These are phyloP conservation scores for Amylocarpus encephaloides DNA, from an alignment of 2,329 filamentous ascomycete species.

Conservation along the genomic window DNA sequence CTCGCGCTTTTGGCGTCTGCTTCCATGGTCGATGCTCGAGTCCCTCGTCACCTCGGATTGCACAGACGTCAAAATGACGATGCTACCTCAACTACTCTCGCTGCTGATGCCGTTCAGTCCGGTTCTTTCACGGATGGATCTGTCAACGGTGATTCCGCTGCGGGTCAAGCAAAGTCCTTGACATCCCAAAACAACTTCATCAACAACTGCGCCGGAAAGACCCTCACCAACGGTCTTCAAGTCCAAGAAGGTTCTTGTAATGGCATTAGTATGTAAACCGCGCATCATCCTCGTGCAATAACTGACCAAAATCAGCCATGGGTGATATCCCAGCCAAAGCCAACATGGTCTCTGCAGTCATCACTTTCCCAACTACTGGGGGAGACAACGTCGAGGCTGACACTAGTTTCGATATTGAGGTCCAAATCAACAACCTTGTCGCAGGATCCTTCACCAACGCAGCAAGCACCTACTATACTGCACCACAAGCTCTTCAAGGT, in stretches of 20 bases:
- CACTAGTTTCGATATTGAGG: conserved; percentile 25
- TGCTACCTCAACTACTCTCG: conserved; percentile 18
- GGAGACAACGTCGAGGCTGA: conserved; percentile 10
- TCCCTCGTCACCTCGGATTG: conserved; percentile 10
- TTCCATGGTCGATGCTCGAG: conserved; percentile 18
- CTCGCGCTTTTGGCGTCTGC: conserved; percentile 22
- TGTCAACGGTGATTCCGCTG: conserved; percentile 21
- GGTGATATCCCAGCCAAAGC: conserved; percentile 29
- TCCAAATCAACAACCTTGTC: conserved; percentile 32
- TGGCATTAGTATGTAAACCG: conserved; percentile 29
- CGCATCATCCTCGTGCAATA: neutral
- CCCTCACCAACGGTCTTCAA: conserved; percentile 55
- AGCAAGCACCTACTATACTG: conserved; percentile 34
- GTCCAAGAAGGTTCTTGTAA: conserved; percentile 56
- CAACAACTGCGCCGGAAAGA: conserved; percentile 32
- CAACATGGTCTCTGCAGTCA: conserved; percentile 29
- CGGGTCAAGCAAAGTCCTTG: conserved; percentile 23
- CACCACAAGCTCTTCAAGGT: conserved; percentile 32
- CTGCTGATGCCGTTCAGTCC: conserved; percentile 24
- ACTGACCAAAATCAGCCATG: conserved; percentile 27
- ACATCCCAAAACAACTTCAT: conserved; percentile 32
- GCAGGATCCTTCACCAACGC: conserved; percentile 37
- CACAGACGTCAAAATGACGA: conserved; percentile 9
- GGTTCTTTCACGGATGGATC: conserved; percentile 28
- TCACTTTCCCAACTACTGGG: conserved; percentile 20